phyloP scores from a whole-genome alignment of 2,329 filamentous ascomycete genomes.

The Sarocladium strictum region DNA sequence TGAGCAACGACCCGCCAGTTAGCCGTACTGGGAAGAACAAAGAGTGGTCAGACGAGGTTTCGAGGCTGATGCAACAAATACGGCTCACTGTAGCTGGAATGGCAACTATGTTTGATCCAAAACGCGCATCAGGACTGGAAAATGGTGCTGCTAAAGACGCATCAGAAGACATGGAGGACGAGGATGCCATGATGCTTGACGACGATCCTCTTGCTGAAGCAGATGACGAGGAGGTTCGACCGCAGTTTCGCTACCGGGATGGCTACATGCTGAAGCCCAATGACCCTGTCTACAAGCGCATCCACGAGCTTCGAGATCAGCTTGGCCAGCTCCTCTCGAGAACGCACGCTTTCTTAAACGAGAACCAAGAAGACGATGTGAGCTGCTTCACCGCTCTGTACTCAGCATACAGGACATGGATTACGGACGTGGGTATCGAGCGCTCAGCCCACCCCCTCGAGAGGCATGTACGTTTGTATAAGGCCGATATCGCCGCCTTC shows the following conservation, averaged over 20 bases:
- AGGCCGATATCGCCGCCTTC: constrained; percentile 83
- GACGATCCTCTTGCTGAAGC: constrained; percentile 55
- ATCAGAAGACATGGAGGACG: constrained; percentile 41
- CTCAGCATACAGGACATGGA: constrained; percentile 90
- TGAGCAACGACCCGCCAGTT: constrained; percentile 72
- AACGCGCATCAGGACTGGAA: constrained; percentile 55
- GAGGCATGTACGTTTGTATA: constrained; percentile 75
- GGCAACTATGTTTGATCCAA: constrained; percentile 81
- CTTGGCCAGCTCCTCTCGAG: constrained; percentile 75
- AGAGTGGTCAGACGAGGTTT: constrained; percentile 97
- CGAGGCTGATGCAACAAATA: constrained; percentile 79
- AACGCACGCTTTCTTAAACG: constrained; percentile 76
- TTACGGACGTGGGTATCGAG: constrained; percentile 95
- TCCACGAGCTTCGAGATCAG: constrained; percentile 75
- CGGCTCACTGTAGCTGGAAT: constrained; percentile 87
- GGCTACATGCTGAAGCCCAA: constrained; percentile 67
- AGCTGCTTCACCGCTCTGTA: constrained; percentile 91
- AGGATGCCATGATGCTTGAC: constrained; percentile 34
- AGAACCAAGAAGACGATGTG: constrained; percentile 90
- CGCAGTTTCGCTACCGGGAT: constrained; percentile 81
- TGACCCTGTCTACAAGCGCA: constrained; percentile 59
- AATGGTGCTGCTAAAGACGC: constrained; percentile 44
- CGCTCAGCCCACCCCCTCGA: constrained; percentile 90
- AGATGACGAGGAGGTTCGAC: constrained; percentile 76
- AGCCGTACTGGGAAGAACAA: constrained; percentile 94